Conservation (phyloP, 2,329 filamentous ascomycete genomes). For the Cladophialophora chaetospira region DNA sequence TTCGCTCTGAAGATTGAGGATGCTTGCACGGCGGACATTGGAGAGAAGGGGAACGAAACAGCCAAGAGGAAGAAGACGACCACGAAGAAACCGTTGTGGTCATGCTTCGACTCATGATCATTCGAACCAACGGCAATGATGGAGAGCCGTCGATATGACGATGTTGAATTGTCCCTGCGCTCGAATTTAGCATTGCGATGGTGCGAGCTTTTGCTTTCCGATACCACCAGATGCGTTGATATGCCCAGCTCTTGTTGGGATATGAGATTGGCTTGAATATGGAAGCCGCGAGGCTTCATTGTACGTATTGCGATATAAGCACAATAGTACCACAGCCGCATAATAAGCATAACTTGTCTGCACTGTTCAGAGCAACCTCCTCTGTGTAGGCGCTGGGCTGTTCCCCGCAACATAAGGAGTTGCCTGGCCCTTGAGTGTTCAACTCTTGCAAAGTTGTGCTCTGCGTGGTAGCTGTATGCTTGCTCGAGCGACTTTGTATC, state of each 20-base stretch:
- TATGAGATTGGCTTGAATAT: no score
- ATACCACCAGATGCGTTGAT: not conserved
- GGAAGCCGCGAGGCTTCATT: no score
- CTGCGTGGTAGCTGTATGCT: no score
- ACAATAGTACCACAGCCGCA: no score
- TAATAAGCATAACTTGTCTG: no score
- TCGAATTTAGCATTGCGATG: not conserved
- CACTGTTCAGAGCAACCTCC: no score
- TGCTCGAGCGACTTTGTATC: no score
- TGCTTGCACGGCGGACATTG: not conserved
- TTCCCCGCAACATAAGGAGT: no score
- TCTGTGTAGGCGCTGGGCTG: no score
- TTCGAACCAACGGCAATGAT: not conserved
- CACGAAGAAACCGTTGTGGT: slow-evolving; percentile 1
- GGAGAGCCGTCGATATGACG: not conserved
- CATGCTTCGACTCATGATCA: slow-evolving; percentile 9
- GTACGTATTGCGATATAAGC: not conserved
- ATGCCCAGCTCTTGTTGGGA: not conserved
- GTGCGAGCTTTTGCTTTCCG: not conserved
- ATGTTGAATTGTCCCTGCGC: not conserved
- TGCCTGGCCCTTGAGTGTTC: no score
- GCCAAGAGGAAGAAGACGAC: not conserved
- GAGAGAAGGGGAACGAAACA: not conserved
- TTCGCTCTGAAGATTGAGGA: not conserved
- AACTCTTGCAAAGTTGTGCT: no score